Evolutionary conservation across 768 basidiomycete genomes (phyloP).

Genomic region (Cystobasidium ongulense): DNA sequence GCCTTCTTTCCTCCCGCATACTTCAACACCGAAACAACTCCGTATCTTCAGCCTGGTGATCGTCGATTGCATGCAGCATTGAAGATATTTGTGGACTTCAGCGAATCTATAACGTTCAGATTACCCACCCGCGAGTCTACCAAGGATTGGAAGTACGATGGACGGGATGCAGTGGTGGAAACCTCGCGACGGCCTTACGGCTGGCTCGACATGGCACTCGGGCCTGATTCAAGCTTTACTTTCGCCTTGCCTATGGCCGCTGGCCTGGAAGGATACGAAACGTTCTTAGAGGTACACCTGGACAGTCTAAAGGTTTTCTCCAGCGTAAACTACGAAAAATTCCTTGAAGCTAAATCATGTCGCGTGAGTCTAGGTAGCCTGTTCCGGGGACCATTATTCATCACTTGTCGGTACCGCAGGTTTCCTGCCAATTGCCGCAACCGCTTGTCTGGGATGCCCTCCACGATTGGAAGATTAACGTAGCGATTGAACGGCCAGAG

Average conservation of each 20-base stretch:
- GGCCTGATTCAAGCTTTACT: conserved; percentile 73
- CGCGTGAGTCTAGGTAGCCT: conserved; percentile 51
- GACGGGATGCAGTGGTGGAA: conserved; percentile 50
- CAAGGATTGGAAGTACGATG: conserved; percentile 96
- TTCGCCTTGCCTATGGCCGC: conserved; percentile 78
- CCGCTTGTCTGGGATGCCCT: conserved; percentile 74
- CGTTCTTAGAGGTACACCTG: conserved; percentile 70
- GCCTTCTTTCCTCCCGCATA: conserved; percentile 76
- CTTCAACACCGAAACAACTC: conserved; percentile 55
- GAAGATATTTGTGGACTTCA: conserved; percentile 71
- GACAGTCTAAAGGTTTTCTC: conserved; percentile 69
- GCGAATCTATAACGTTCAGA: conserved; percentile 65
- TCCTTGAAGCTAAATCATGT: conserved; percentile 69
- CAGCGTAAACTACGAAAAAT: conserved; percentile 76
- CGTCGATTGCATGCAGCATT: conserved; percentile 72
- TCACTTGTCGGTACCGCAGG: too few relatives aligned
- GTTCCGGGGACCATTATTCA: too few relatives aligned
- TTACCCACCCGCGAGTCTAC: conserved; percentile 88
- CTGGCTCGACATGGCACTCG: conserved; percentile 64
- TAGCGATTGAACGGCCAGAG: conserved; percentile 62
- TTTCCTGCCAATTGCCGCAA: conserved; percentile 54
- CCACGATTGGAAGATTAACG: conserved; percentile 69
- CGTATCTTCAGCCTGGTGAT: conserved; percentile 60
- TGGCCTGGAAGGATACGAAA: conserved; percentile 64
- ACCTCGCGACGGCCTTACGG: conserved; percentile 53